Conservation (phyloP, 345 rosid species). For the Populus tremula region DNA sequence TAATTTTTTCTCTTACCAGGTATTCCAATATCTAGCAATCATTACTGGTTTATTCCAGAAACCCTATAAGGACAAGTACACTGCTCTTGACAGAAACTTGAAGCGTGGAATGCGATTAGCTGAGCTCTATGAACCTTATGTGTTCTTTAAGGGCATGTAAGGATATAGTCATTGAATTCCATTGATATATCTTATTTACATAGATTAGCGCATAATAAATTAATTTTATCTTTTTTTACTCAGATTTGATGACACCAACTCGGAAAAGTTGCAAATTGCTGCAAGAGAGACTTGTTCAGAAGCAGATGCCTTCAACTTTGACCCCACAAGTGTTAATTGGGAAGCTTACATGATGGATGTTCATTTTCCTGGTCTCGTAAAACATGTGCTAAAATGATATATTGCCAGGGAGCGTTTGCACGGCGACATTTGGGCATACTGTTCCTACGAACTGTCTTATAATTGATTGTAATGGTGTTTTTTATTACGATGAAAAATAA, state of each 20-base stretch:
- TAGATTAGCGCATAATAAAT: neutral
- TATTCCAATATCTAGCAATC: too few species aligned
- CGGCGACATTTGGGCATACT: too few species aligned
- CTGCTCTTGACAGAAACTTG: neutral
- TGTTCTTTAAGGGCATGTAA: conserved; percentile 14
- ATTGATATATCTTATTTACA: neutral
- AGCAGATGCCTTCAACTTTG: neutral
- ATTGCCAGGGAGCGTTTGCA: too few species aligned
- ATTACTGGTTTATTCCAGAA: neutral
- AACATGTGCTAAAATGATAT: neutral
- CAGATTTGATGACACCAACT: conserved; percentile 16
- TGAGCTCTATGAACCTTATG: conserved; percentile 3
- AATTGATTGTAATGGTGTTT: too few species aligned
- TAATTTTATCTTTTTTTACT: neutral
- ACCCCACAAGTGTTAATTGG: conserved; percentile 11
- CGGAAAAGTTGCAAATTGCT: neutral
- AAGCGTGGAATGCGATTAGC: neutral
- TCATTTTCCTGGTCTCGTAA: conserved; percentile 8
- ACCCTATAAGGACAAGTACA: neutral
- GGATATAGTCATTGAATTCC: neutral
- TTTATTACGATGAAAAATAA: too few species aligned
- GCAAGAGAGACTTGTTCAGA: neutral
- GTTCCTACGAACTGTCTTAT: too few species aligned
- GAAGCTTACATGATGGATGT: conserved; percentile 7
- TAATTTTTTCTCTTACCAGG: too few species aligned